Evolutionary conservation across 1,139 yeast species (phyloP), one percentile per base, ranked within the genome.

Genomic region (Saccharomyces hybrid): DNA sequence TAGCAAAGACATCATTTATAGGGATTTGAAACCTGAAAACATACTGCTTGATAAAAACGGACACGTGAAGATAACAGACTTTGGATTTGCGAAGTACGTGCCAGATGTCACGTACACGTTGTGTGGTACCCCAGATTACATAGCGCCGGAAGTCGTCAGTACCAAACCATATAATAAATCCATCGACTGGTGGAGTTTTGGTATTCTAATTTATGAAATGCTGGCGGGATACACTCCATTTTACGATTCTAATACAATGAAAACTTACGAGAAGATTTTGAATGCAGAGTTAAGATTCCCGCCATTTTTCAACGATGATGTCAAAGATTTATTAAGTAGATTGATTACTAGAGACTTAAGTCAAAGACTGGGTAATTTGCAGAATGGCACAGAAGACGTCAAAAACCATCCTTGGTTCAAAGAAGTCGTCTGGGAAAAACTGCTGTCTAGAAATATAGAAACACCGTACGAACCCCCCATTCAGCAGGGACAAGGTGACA

Each of bases 171-270:
- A 91, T 75, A 91, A 91, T 74, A 90, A 90, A 73, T 86, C 95
- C 11, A 96, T 91, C 46, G 98, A 91, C 72, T 91, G 98, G 97
- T 91, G 98, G 98, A 87, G 96, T 4, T 82, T 90, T 63, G 98
- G 98, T 9, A 88, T 91, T 53, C 78, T 90, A 60, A 88, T 90
- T 50, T 90, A 86, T 71, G 98, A 90, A 74, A 91, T 91, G 97
- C 78, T 91, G 61, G 89, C 97, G 1, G 98, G 98, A 16, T 90
- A 88, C 74, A 91, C 98, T 2, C 98, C 98, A 19, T 91, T 91
- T 71, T 91, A 89, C 73, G 96, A 90, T 70, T 88, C 90, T 47
- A 86, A 96, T 26, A 96, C 96, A 58, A 90, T 91, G 90, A 89
- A 90, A 69, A 91, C 97, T 1, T 91, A 91, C 70, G 97, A 91